Conservation (phyloP, 106 monocot species). For the Platanthera guangdongensis region DNA sequence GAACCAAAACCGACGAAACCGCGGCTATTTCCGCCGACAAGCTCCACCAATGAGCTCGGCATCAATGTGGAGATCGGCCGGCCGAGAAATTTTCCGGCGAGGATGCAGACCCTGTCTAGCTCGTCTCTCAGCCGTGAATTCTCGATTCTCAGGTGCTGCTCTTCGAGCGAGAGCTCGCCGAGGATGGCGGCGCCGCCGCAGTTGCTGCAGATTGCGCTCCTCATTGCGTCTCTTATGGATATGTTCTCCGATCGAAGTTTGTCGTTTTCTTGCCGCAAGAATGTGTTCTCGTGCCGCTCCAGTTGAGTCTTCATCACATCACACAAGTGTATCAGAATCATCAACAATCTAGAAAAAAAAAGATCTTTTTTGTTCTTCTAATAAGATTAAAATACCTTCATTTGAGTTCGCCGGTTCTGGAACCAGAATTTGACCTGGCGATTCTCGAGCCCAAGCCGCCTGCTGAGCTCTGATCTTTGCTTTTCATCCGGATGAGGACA, state of each 20-base stretch:
- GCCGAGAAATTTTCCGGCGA: constrained; percentile 66
- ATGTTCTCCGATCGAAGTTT: constrained; percentile 74
- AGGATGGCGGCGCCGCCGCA: constrained; percentile 76
- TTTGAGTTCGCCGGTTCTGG: constrained; percentile 13
- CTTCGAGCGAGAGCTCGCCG: constrained; percentile 56
- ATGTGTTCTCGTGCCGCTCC: constrained; percentile 76
- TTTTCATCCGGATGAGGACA: constrained; percentile 14
- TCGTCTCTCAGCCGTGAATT: constrained; percentile 87
- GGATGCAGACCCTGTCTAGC: constrained; percentile 58
- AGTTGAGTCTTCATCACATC: constrained; percentile 46
- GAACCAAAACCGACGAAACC: constrained; percentile 18
- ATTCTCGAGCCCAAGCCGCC: constrained; percentile 3
- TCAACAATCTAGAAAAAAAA: no score
- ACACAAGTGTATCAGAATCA: neutral
- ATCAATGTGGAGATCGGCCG: constrained; percentile 26
- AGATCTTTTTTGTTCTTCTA: no score
- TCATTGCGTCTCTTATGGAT: constrained; percentile 57
- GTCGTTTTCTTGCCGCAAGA: constrained; percentile 83
- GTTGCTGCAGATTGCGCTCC: constrained; percentile 60
- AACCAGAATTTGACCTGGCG: constrained; percentile 17
- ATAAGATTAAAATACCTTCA: constrained; percentile 5
- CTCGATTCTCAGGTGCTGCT: constrained; percentile 76
- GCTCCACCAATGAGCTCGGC: constrained; percentile 52
- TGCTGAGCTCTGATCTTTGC: constrained; percentile 10
- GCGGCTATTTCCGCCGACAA: constrained; percentile 23